phyloP scores from a whole-genome alignment of 371 early-diverging fungal species.

The Haplosporangium sp. region DNA sequence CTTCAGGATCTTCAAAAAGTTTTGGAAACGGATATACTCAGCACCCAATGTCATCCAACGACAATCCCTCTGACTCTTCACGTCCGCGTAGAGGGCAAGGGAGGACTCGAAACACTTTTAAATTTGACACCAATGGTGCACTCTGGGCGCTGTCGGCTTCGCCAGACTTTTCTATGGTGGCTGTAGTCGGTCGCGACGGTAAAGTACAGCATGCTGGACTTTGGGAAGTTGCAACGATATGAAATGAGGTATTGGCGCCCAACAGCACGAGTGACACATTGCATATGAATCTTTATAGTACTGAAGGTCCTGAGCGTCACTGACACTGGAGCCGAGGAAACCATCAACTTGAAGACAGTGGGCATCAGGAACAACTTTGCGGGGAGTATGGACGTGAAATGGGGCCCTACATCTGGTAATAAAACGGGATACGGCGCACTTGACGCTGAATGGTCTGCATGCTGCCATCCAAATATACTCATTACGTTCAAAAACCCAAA shows the following conservation, averaged over 20 bases:
- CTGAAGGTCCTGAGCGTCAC: constrained; percentile 75
- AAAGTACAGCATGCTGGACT: constrained; percentile 10
- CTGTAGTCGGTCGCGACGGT: constrained; percentile 84
- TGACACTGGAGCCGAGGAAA: constrained; percentile 67
- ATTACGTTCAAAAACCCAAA: not conserved
- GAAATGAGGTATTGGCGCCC: too few relatives aligned
- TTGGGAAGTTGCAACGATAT: too few relatives aligned
- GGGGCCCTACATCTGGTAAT: constrained; percentile 65
- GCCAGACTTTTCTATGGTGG: constrained; percentile 72
- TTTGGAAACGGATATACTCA: constrained; percentile 9
- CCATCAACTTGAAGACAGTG: constrained; percentile 78
- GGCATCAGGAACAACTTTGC: constrained; percentile 69
- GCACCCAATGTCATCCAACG: not conserved
- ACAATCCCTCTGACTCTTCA: not conserved
- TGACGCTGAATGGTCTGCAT: too few relatives aligned
- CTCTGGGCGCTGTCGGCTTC: constrained; percentile 74
- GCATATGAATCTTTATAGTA: constrained; percentile 55
- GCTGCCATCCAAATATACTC: too few relatives aligned
- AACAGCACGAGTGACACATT: too few relatives aligned
- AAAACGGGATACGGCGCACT: not conserved
- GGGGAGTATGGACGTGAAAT: constrained; percentile 85
- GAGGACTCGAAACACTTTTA: constrained; percentile 14
- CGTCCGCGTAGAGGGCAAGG: not conserved
- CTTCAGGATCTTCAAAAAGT: constrained; percentile 3
- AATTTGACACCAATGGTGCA: constrained; percentile 61